These are phyloP conservation scores for Plasmodium knowlesi DNA, from an alignment of 169 alveolate genomes.

Conservation along the genomic window DNA sequence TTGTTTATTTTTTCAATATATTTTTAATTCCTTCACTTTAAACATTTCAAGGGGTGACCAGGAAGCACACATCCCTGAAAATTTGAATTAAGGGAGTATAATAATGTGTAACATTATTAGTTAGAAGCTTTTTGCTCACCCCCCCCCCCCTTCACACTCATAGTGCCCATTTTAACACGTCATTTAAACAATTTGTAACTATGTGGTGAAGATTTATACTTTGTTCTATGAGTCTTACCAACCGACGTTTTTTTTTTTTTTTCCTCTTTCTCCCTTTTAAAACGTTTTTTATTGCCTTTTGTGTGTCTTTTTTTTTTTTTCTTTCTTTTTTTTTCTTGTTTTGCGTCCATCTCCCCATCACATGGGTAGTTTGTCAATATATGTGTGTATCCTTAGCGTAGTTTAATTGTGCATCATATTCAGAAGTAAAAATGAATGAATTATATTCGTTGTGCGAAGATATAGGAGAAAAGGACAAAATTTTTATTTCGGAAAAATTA, in stretches of 20 bases:
- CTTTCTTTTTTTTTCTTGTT: neutral
- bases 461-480: constrained; percentile 59
- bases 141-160: constrained; percentile 1
- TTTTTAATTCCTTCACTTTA: constrained; percentile 34
- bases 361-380: constrained; percentile 5
- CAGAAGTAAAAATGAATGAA: constrained; percentile 61
- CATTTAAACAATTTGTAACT: constrained; percentile 19
- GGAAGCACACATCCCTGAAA: neutral
- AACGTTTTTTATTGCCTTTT: neutral
- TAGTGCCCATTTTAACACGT: constrained; percentile 35
- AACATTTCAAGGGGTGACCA: constrained; percentile 22
- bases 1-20: constrained; percentile 16
- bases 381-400: neutral
- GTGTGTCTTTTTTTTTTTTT: neutral
- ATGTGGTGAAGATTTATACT: constrained; percentile 10
- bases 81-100: constrained; percentile 1
- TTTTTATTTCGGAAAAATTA: constrained; percentile 58
- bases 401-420: neutral
- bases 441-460: constrained; percentile 58
- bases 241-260: neutral
- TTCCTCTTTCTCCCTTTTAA: neutral
- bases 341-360: neutral
- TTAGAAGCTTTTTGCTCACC: neutral
- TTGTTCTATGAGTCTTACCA: constrained; percentile 17
- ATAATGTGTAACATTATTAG: constrained; percentile 17